These are phyloP conservation scores for Phytopythium delawarense DNA, from an alignment of 352 stramenopile species.

Conservation along the genomic window DNA sequence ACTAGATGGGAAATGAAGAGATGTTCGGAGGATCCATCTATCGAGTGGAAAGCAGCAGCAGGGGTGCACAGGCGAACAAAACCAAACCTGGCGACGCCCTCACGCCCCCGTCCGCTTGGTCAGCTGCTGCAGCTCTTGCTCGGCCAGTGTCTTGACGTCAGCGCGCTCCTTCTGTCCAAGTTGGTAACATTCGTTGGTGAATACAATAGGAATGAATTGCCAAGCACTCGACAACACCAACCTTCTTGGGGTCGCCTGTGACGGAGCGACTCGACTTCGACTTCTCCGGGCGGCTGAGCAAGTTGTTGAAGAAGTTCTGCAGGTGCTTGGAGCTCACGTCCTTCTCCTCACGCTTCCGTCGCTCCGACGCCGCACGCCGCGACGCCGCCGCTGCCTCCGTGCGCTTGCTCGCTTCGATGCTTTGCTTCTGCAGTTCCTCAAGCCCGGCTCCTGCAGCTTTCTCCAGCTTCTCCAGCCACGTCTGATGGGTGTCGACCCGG, in stretches of 20 bases:
- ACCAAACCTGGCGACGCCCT: neutral
- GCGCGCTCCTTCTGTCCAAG: slow-evolving; percentile 52
- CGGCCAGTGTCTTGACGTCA: slow-evolving; percentile 49
- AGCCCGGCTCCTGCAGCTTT: slow-evolving; percentile 71
- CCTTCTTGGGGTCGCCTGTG: slow-evolving; percentile 60
- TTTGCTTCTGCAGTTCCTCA: slow-evolving; percentile 81
- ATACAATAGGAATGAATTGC: no score
- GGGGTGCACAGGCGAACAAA: neutral
- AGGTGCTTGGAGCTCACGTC: slow-evolving; percentile 84
- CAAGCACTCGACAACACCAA: slow-evolving; percentile 9
- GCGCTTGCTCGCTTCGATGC: slow-evolving; percentile 80
- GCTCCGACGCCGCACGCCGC: slow-evolving; percentile 62
- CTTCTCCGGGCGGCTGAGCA: slow-evolving; percentile 82
- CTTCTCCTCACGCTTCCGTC: slow-evolving; percentile 75
- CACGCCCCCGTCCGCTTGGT: slow-evolving; percentile 29
- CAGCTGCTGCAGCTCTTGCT: slow-evolving; percentile 52
- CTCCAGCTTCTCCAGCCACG: slow-evolving; percentile 81
- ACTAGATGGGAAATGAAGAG: neutral
- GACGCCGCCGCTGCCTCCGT: slow-evolving; percentile 61
- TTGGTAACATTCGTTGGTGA: no score
- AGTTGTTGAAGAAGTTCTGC: slow-evolving; percentile 87
- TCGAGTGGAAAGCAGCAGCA: neutral
- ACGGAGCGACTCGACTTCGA: slow-evolving; percentile 63
- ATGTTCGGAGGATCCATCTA: slow-evolving; percentile 4
- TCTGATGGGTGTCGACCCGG: slow-evolving; percentile 60